Percentiles rank a stretch among this genome's conserved stretches.
Evolutionary conservation across 2,329 filamentous ascomycete species (phyloP).

Genomic region (Microcera coccophila): DNA sequence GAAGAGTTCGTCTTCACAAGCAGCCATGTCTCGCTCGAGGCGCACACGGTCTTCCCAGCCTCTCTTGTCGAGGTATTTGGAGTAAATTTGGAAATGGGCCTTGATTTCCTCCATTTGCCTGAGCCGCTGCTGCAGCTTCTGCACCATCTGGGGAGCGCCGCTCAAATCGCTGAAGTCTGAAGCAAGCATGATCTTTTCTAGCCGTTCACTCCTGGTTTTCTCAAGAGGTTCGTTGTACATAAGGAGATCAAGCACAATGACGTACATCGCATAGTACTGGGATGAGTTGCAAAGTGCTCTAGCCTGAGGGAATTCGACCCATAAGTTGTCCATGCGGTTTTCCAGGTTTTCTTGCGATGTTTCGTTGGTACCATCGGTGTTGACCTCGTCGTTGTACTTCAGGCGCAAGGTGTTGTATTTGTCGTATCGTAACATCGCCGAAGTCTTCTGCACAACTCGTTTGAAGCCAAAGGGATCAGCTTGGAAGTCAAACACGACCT

Average conservation of each 20-base stretch:
- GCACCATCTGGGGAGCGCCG: conserved; percentile 89
- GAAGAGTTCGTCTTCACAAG: conserved; percentile 94
- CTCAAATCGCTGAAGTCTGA: conserved; percentile 97
- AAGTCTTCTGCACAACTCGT: conserved; percentile 93
- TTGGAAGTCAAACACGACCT: conserved; percentile 97
- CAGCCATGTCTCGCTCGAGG: conserved; percentile 84
- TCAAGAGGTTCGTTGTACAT: conserved; percentile 95
- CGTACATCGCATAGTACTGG: conserved; percentile 97
- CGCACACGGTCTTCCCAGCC: conserved; percentile 87
- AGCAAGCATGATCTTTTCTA: conserved; percentile 98
- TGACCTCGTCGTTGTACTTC: conserved; percentile 95
- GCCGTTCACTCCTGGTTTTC: conserved; percentile 89
- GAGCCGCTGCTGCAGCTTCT: conserved; percentile 85
- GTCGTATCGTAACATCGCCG: conserved; percentile 88
- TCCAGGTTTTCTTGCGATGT: conserved; percentile 56
- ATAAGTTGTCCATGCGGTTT: conserved; percentile 88
- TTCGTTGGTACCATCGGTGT: conserved; percentile 52
- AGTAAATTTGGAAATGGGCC: conserved; percentile 88
- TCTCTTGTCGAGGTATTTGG: conserved; percentile 77
- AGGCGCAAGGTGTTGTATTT: conserved; percentile 96
- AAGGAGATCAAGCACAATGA: conserved; percentile 92
- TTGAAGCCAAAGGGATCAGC: conserved; percentile 96
- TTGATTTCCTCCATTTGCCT: conserved; percentile 95
- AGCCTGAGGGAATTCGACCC: conserved; percentile 93
- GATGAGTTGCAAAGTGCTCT: conserved; percentile 94